Conservation (phyloP, 345 rosid species). For the Hirschfeldia incana region DNA sequence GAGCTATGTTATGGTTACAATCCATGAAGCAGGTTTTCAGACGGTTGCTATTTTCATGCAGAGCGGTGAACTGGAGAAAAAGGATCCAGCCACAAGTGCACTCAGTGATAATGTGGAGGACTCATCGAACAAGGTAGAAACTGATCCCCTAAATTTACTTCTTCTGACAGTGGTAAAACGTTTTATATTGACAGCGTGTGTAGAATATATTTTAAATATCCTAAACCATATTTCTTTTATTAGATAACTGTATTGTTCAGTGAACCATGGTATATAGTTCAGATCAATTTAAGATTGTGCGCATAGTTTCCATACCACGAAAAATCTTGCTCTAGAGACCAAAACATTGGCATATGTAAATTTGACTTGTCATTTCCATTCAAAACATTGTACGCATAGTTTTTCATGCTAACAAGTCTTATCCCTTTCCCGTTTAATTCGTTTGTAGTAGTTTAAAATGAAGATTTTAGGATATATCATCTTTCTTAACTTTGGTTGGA, state of each 20-base stretch:
- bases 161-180: background rate
- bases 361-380: conserved; percentile 13
- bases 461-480: background rate
- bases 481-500: conserved; percentile 15
- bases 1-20: conserved; percentile 83
- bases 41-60: conserved; percentile 99
- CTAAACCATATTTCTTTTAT: background rate
- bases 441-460: background rate
- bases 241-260: conserved; percentile 14
- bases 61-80: conserved; percentile 72
- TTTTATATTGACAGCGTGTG: background rate
- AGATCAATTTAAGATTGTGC: background rate
- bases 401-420: conserved; percentile 1
- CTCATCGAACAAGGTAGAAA: conserved; percentile 74
- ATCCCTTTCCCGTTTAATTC: background rate
- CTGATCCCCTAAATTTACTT: background rate
- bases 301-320: background rate
- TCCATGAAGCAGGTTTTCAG: conserved; percentile 97
- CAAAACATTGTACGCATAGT: background rate
- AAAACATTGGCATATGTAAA: background rate
- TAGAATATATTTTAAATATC: background rate
- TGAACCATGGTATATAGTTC: conserved; percentile 2
- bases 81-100: conserved; percentile 44
- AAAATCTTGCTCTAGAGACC: conserved; percentile 6
- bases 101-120: conserved; percentile 57